Evolutionary conservation across 495 filamentous ascomycete genomes (phyloP), one percentile per base, ranked within the genome.

Genomic region (Daldinia childiae): DNA sequence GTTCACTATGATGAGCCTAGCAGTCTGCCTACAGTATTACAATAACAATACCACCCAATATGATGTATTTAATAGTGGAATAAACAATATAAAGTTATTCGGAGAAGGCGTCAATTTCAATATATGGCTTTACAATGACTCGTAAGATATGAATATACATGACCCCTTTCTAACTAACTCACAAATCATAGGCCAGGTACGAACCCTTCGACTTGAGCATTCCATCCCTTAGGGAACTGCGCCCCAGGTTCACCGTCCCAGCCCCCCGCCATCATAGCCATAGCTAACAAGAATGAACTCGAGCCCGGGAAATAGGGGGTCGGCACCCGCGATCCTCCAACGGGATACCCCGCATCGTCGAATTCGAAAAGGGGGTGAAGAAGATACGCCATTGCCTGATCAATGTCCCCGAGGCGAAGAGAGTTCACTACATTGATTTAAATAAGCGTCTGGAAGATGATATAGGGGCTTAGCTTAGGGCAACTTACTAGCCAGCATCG

Each of bases 241-340:
- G 55, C 57, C 6, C 81, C 85, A 43, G 75, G 79, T 21, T 72
- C 73, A 4, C 79, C 86, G 60, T 85, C 82, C 84, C 85, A 86
- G 0, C 83, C 84, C 8, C 85, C 85, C 6, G 83, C 82, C 82
- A 88, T 83, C 84, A 87, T 87, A 6, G 81, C 85, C 62, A 83
- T 78, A 4, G 85, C 86, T 9, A 85, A 52, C 58, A 89, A 58
- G 56, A 87, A 77, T 17, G 79, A 78, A 12, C 81, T 80, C 39
- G 78, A 79, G 19, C 81, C 81, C 1, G 86, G 86, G 41, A 88
- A 86, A 74, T 87, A 88, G 8, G 86, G 85, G 30, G 86, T 88
- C 30, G 86, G 80, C 27, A 87, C 85, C 34, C 83, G 76, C 30
- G 78, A 74, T 11, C 84, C 85, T 3, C 86, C 85, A 32, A 83